Conservation (phyloP, 768 basidiomycete species). For the Panaeolus papilionaceus region DNA sequence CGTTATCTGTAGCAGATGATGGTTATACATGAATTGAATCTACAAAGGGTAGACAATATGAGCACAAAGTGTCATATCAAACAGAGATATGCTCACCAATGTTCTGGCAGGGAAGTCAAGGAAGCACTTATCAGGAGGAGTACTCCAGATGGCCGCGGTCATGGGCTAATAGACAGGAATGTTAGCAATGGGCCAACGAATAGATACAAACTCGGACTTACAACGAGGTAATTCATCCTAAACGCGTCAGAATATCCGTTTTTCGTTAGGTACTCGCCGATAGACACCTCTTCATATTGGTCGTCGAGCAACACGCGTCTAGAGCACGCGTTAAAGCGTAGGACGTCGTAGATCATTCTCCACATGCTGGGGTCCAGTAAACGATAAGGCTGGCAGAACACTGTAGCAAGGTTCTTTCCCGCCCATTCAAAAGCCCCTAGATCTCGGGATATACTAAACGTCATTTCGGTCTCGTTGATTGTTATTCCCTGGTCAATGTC, state of each 20-base stretch:
- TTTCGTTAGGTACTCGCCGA: conserved; percentile 64
- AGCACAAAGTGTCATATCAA: neutral
- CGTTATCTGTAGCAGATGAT: conserved; percentile 73
- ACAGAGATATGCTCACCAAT: conserved; percentile 43
- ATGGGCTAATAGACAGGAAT: conserved; percentile 58
- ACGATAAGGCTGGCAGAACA: conserved; percentile 73
- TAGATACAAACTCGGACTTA: conserved; percentile 37
- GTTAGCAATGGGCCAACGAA: neutral
- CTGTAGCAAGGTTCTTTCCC: conserved; percentile 60
- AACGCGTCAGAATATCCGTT: conserved; percentile 74
- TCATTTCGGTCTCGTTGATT: conserved; percentile 72
- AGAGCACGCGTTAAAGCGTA: conserved; percentile 77
- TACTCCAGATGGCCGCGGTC: conserved; percentile 85
- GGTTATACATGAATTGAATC: conserved; percentile 78
- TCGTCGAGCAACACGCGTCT: conserved; percentile 48
- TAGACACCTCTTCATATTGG: conserved; percentile 52
- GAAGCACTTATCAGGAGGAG: conserved; percentile 71
- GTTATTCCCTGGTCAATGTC: conserved; percentile 43
- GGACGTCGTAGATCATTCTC: conserved; percentile 73
- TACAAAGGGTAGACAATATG: conserved; percentile 24
- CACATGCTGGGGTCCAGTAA: conserved; percentile 71
- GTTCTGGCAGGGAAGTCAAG: conserved; percentile 76
- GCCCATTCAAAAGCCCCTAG: conserved; percentile 79
- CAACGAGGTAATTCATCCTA: conserved; percentile 77
- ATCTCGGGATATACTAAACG: conserved; percentile 79